These are phyloP conservation scores for Mycena venus DNA, from an alignment of 768 basidiomycete species.

Conservation along the genomic window DNA sequence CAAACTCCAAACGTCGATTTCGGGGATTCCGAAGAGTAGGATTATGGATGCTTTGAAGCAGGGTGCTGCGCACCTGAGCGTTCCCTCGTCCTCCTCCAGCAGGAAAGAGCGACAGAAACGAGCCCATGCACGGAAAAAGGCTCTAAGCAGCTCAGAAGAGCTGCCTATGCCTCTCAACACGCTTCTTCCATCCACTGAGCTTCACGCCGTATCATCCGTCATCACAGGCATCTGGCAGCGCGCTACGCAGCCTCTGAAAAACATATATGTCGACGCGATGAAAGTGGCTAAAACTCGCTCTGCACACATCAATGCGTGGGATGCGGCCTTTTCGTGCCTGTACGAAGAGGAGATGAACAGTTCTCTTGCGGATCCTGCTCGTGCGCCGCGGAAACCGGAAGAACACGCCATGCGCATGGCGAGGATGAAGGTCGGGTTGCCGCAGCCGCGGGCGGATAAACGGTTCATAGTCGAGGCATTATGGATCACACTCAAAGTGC, in stretches of 20 bases:
- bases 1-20: constrained; percentile 43
- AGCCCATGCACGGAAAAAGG: constrained; percentile 15
- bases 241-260: constrained; percentile 49
- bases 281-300: constrained; percentile 62
- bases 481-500: constrained; percentile 65
- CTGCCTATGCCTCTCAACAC: constrained; percentile 41
- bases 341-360: constrained; percentile 61
- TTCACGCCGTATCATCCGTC: constrained; percentile 46
- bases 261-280: constrained; percentile 54
- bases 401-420: constrained; percentile 67
- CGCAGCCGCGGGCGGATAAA: constrained; percentile 69
- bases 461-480: constrained; percentile 74
- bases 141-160: constrained; percentile 21
- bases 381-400: constrained; percentile 56
- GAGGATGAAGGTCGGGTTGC: constrained; percentile 65
- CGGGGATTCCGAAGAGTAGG: constrained; percentile 39
- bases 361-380: constrained; percentile 45
- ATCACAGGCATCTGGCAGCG: constrained; percentile 56
- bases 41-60: constrained; percentile 29
- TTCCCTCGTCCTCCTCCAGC: constrained; percentile 3
- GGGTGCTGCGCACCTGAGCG: constrained; percentile 32
- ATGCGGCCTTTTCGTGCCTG: constrained; percentile 68
- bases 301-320: constrained; percentile 71
- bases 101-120: constrained; percentile 24
- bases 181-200: constrained; percentile 40